A percentile compares a stretch with the other conserved stretches of the same genome.
These are phyloP conservation scores for Chaetomium sp. DNA, from an alignment of 2,329 filamentous ascomycete genomes.

Conservation along the genomic window DNA sequence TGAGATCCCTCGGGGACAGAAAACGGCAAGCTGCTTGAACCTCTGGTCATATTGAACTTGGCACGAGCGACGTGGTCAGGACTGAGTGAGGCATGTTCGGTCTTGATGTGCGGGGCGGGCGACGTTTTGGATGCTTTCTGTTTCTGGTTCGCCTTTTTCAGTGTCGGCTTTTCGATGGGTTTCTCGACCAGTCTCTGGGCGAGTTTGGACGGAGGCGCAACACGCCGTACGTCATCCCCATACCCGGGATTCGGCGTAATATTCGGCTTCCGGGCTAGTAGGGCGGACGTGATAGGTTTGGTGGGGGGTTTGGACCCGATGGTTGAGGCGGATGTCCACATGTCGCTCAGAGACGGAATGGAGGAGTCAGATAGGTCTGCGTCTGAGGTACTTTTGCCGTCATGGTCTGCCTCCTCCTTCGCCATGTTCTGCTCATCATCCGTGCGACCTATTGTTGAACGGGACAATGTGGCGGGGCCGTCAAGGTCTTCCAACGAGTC, in stretches of 20 bases:
- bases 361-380: conserved; percentile 30
- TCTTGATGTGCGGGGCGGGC: conserved; percentile 16
- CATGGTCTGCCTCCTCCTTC: not conserved
- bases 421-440: not conserved
- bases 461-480: conserved; percentile 8
- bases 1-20: conserved; percentile 43
- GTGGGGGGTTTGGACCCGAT: conserved; percentile 33
- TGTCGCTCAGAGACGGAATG: conserved; percentile 42
- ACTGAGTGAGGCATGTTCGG: conserved; percentile 15
- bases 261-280: conserved; percentile 36
- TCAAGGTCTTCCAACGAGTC: conserved; percentile 36
- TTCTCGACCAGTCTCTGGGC: conserved; percentile 27
- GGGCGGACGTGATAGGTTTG: conserved; percentile 37
- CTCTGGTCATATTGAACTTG: not conserved
- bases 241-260: conserved; percentile 43
- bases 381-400: not conserved
- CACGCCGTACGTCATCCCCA: no score
- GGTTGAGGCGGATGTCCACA: conserved; percentile 45
- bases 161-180: conserved; percentile 31
- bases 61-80: not conserved
- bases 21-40: conserved; percentile 29
- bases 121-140: not conserved
- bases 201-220: conserved; percentile 20
- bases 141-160: conserved; percentile 12
- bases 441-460: conserved; percentile 5